Evolutionary conservation across 805 yeast genomes (phyloP).

Genomic region (Candida tibetensis): DNA sequence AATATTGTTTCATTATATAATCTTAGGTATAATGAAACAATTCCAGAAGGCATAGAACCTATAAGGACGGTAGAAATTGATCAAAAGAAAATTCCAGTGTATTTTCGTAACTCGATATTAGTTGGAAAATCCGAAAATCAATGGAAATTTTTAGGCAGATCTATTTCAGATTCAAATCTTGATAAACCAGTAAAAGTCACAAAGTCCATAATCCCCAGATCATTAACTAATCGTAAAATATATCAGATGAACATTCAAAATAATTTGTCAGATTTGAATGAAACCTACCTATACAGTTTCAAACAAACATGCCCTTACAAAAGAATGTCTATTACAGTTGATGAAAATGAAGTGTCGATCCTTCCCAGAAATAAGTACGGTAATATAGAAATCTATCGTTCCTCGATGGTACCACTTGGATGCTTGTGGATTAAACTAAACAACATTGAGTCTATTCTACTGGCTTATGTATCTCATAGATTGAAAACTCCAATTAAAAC

Average conservation of each 20-base stretch:
- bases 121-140: conserved; percentile 32
- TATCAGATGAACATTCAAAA: conserved; percentile 17
- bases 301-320: conserved; percentile 28
- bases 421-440: conserved; percentile 28
- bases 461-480: conserved; percentile 9
- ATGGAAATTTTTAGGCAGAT: conserved; percentile 35
- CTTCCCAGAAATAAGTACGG: conserved; percentile 31
- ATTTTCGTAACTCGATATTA: conserved; percentile 17
- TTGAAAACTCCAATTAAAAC: conserved; percentile 4
- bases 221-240: conserved; percentile 19
- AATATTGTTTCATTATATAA: conserved; percentile 23
- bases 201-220: conserved; percentile 17
- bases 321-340: conserved; percentile 8
- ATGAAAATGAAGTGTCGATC: conserved; percentile 2
- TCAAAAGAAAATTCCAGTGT: conserved; percentile 15
- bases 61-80: conserved; percentile 15
- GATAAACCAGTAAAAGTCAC: conserved; percentile 19
- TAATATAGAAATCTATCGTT: conserved; percentile 28
- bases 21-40: conserved; percentile 26
- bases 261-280: conserved; percentile 17
- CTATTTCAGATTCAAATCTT: conserved; percentile 18
- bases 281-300: conserved; percentile 23
- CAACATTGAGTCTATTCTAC: conserved; percentile 19
- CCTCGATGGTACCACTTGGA: conserved; percentile 28
- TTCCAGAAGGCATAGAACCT: conserved; percentile 12